Percentiles rank a stretch among this genome's conserved stretches.
Conservation (phyloP, 768 basidiomycete genomes). For the Tephrocybe sp. region DNA sequence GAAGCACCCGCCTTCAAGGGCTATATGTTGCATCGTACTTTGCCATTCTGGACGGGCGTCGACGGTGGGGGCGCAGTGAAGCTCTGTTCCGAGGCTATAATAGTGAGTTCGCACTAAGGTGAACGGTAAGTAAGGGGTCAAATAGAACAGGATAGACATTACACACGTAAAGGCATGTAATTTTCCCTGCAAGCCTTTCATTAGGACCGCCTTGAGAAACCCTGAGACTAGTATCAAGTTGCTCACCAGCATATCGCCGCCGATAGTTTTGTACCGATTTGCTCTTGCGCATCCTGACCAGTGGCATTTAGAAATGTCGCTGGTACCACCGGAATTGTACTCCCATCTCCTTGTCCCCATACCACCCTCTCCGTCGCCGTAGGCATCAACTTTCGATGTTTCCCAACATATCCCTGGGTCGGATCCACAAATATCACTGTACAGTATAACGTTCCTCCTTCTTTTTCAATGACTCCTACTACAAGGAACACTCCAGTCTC, state of each 20-base stretch:
- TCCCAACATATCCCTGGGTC: conserved; percentile 47
- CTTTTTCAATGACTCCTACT: conserved; percentile 58
- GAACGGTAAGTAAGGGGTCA: neutral
- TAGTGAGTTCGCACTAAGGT: conserved; percentile 52
- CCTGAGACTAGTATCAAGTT: neutral
- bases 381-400: conserved; percentile 64
- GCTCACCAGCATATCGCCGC: conserved; percentile 59
- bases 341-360: conserved; percentile 61
- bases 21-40: conserved; percentile 59
- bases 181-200: conserved; percentile 49
- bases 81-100: conserved; percentile 55
- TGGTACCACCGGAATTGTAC: conserved; percentile 48
- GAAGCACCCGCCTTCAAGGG: conserved; percentile 67
- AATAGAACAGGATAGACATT: neutral
- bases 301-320: conserved; percentile 33
- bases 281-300: conserved; percentile 4
- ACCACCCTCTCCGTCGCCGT: conserved; percentile 59
- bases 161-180: conserved; percentile 48
- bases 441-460: conserved; percentile 61
- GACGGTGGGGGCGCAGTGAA: conserved; percentile 68
- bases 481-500: conserved; percentile 53
- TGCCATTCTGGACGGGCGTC: conserved; percentile 58
- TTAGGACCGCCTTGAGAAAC: neutral
- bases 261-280: conserved; percentile 44
- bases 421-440: conserved; percentile 58